These are phyloP conservation scores for Euryodendron excelsum DNA, from an alignment of 148 eudicot species.

Conservation along the genomic window DNA sequence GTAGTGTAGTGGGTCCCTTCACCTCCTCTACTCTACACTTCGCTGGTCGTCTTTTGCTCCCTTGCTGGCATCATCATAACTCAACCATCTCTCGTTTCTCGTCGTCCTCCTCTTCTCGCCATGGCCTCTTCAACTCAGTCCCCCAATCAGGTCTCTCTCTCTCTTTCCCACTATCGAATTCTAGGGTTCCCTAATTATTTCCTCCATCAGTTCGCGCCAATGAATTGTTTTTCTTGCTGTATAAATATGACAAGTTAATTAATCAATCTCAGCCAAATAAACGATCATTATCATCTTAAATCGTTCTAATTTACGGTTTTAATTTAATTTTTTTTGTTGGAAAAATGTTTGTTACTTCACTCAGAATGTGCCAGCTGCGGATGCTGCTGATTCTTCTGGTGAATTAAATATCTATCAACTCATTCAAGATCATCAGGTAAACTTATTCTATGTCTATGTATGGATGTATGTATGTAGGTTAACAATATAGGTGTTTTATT, in stretches of 20 bases:
- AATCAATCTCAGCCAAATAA: no score
- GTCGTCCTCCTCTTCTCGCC: slow-evolving; percentile 23
- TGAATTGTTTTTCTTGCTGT: no score
- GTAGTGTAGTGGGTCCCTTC: no score
- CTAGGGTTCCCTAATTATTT: not conserved
- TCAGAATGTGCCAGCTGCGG: slow-evolving; percentile 44
- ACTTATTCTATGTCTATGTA: not conserved
- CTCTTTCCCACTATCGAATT: not conserved
- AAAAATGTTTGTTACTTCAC: not conserved
- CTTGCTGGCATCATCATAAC: no score
- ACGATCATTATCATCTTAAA: not conserved
- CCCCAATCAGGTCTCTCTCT: slow-evolving; percentile 28
- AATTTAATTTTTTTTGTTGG: not conserved
- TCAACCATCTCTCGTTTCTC: no score
- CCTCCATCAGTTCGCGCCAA: no score
- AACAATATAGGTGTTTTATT: not conserved
- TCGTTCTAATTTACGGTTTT: not conserved
- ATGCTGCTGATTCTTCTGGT: slow-evolving; percentile 25
- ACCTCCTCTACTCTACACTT: no score
- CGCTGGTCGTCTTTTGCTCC: no score
- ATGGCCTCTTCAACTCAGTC: slow-evolving; percentile 41
- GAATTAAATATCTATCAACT: slow-evolving; percentile 48
- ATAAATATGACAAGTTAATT: no score
- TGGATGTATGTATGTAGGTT: not conserved
- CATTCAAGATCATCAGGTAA: slow-evolving; percentile 89